These are phyloP conservation scores for Noccaea caerulescens DNA, from an alignment of 345 rosid genomes.

Conservation along the genomic window DNA sequence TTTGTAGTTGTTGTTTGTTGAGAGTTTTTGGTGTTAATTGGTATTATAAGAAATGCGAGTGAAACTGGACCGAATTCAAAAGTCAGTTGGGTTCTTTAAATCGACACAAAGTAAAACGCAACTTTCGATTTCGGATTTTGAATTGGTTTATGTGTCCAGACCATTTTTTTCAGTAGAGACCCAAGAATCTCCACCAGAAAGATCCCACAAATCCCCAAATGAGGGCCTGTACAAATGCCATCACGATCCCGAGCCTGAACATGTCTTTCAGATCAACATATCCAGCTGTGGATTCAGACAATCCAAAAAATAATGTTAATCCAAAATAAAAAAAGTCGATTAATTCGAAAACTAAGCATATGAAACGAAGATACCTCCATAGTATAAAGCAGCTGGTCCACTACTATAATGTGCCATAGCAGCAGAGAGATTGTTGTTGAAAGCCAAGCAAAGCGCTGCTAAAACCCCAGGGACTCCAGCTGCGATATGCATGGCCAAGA, in stretches of 20 bases:
- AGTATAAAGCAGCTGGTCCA: constrained; percentile 96
- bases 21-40: background rate
- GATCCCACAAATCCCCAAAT: constrained; percentile 85
- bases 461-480: constrained; percentile 83
- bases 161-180: constrained; percentile 62
- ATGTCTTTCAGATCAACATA: constrained; percentile 80
- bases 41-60: background rate
- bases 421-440: constrained; percentile 85
- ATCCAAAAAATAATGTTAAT: background rate
- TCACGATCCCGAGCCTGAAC: constrained; percentile 76
- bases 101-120: background rate
- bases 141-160: background rate
- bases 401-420: constrained; percentile 91
- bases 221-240: constrained; percentile 70
- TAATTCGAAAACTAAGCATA: background rate
- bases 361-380: constrained; percentile 61
- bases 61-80: background rate
- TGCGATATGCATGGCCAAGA: constrained; percentile 91
- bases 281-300: constrained; percentile 64
- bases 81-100: too few species aligned
- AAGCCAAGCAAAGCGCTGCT: constrained; percentile 86
- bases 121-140: background rate
- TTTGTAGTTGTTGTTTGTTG: background rate
- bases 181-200: constrained; percentile 96
- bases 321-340: constrained; percentile 1